These are phyloP conservation scores for Artemisia argyi DNA, from an alignment of 129 eudicot genomes.

Conservation along the genomic window DNA sequence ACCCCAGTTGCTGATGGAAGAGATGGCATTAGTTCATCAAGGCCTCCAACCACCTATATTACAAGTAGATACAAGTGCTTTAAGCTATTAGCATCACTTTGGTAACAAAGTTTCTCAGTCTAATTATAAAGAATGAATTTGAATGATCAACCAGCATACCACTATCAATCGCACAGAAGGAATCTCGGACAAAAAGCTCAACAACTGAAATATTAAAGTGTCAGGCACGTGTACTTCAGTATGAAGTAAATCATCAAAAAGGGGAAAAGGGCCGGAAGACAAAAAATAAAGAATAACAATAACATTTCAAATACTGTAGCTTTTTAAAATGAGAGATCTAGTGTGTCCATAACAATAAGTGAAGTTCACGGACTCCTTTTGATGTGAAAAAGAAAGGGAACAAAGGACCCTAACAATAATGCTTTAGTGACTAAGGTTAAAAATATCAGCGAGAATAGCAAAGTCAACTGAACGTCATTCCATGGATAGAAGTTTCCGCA, in stretches of 20 bases:
- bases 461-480: no score
- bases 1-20: constrained; percentile 66
- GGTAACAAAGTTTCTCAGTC: neutral
- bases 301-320: neutral
- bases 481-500: no score
- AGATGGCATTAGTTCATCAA: constrained; percentile 68
- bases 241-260: neutral
- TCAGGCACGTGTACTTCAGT: constrained; percentile 9
- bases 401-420: no score
- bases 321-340: no score
- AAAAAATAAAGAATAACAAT: neutral
- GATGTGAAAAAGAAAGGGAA: no score
- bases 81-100: constrained; percentile 15
- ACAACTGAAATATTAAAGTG: constrained; percentile 57
- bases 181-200: constrained; percentile 85
- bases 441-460: no score
- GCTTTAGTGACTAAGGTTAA: no score
- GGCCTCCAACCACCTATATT: constrained; percentile 81
- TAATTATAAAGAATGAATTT: constrained; percentile 3
- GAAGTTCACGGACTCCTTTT: no score
- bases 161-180: constrained; percentile 81
- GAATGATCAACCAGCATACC: constrained; percentile 43
- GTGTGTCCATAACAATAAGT: no score
- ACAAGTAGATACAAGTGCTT: constrained; percentile 20
- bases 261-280: neutral